Percentiles rank a stretch among this genome's conserved stretches.
phyloP scores from a whole-genome alignment of 192 early-diverging fungal species.

The Backusella sp. region DNA sequence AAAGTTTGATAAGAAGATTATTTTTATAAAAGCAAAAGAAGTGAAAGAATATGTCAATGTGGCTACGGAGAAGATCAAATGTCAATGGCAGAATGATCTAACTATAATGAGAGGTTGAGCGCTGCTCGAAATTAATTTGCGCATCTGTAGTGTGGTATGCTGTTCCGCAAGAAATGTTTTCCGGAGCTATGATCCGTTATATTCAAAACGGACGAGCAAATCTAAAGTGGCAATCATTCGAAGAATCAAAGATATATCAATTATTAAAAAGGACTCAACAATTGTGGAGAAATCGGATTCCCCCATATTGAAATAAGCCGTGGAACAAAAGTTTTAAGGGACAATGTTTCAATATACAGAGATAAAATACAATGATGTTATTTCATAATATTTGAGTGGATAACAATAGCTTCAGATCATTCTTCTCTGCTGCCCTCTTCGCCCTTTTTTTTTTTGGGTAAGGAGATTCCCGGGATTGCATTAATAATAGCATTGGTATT shows the following conservation, averaged over 20 bases:
- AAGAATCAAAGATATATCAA: not conserved
- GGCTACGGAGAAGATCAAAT: not conserved
- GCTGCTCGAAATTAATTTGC: not conserved
- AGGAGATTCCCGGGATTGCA: not conserved
- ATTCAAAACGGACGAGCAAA: not conserved
- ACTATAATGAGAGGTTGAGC: not conserved
- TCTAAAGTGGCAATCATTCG: not conserved
- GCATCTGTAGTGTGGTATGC: not conserved
- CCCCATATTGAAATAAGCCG: not conserved
- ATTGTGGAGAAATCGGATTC: not conserved
- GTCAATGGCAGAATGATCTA: not conserved
- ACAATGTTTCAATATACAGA: not conserved
- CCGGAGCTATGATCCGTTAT: not conserved
- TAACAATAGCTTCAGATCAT: not conserved
- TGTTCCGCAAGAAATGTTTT: conserved; percentile 1
- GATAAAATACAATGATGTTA: not conserved
- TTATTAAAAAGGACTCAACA: not conserved
- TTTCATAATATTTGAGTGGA: not conserved
- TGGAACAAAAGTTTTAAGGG: conserved; percentile 1
- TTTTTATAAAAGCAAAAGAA: not conserved
- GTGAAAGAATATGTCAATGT: not conserved
- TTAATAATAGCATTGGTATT: not conserved
- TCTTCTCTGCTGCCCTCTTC: not conserved
- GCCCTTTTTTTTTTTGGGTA: not conserved
- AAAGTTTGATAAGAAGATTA: not conserved